These are phyloP conservation scores for Litchi chinensis DNA, from an alignment of 345 rosid species.

Conservation along the genomic window DNA sequence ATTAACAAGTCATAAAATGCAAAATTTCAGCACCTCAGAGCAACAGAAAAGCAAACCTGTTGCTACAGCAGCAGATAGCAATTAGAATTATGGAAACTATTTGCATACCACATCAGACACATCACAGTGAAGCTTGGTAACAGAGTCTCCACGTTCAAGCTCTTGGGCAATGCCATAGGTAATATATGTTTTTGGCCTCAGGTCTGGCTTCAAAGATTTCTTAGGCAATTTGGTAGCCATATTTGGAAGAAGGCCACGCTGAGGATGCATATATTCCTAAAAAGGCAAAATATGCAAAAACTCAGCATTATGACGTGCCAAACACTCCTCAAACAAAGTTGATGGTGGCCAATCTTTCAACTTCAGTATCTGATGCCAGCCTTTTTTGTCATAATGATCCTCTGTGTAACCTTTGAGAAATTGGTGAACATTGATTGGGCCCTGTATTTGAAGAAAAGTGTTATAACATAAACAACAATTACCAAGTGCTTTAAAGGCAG, in stretches of 20 bases:
- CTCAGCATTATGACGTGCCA: constrained; percentile 78
- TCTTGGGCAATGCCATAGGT: constrained; percentile 74
- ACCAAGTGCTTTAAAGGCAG: neutral
- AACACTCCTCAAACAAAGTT: constrained; percentile 46
- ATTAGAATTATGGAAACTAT: neutral
- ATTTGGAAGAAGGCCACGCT: constrained; percentile 55
- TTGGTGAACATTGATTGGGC: constrained; percentile 40
- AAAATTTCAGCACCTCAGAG: neutral
- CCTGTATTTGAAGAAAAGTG: constrained; percentile 43
- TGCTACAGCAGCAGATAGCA: neutral
- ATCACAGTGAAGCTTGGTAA: constrained; percentile 88
- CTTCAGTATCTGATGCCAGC: constrained; percentile 70
- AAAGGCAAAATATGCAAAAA: constrained; percentile 66
- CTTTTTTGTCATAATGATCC: constrained; percentile 30
- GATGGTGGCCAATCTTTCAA: constrained; percentile 91
- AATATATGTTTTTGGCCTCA: constrained; percentile 86
- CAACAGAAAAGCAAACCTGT: neutral
- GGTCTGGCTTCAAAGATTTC: constrained; percentile 61
- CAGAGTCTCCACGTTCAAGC: constrained; percentile 85
- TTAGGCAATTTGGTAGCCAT: constrained; percentile 61
- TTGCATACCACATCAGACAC: constrained; percentile 83
- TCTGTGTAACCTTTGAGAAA: constrained; percentile 62
- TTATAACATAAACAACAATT: neutral
- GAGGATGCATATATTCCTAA: constrained; percentile 76
- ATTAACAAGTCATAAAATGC: neutral